Conservation (phyloP, 371 early-diverging fungal species). For the Mortierella sp. region DNA sequence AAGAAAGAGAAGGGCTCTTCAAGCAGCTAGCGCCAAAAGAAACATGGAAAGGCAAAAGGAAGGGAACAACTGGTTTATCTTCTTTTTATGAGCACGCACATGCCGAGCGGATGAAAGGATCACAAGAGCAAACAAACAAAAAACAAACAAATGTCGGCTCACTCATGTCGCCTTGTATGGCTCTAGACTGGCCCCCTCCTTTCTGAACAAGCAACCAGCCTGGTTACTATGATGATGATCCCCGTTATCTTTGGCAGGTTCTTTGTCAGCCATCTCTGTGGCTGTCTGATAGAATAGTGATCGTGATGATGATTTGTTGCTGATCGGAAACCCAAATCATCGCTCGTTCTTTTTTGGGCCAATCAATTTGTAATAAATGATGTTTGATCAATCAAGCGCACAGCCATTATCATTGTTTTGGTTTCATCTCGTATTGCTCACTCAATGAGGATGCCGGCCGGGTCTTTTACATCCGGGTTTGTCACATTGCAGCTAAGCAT, state of each 20-base stretch:
- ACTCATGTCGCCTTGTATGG: neutral
- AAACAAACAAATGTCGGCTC: neutral
- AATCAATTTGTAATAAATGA: neutral
- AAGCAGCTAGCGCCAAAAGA: neutral
- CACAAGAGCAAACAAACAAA: neutral
- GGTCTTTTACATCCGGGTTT: neutral
- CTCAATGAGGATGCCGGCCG: no score
- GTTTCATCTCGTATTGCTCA: neutral
- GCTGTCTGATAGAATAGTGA: neutral
- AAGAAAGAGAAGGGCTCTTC: neutral
- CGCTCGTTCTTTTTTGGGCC: neutral
- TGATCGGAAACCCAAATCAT: neutral
- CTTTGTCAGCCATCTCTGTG: neutral
- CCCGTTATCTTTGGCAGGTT: neutral
- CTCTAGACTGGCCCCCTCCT: no score
- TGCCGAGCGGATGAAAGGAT: neutral
- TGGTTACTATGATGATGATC: neutral
- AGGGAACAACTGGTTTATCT: neutral
- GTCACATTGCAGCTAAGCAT: no score
- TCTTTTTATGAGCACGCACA: neutral
- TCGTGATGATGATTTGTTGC: neutral
- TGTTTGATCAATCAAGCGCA: neutral
- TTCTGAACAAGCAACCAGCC: neutral
- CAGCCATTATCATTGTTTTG: neutral
- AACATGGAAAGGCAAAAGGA: neutral